These are phyloP conservation scores for Fonsecaea pedrosoi DNA, from an alignment of 2,329 filamentous ascomycete species.

Conservation along the genomic window DNA sequence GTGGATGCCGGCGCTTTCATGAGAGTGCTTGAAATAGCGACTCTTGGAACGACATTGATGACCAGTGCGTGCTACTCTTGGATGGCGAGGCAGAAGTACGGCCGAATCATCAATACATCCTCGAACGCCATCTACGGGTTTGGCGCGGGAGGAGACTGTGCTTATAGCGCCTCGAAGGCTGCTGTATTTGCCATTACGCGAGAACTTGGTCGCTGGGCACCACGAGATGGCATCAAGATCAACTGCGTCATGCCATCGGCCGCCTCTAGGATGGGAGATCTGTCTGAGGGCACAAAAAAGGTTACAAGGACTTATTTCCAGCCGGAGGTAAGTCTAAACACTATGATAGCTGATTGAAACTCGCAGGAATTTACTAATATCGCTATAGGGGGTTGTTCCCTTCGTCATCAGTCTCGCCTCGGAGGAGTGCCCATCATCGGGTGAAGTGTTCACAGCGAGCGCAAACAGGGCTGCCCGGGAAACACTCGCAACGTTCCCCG, in stretches of 20 bases:
- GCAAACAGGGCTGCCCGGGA: conserved; percentile 26
- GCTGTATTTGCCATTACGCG: conserved; percentile 88
- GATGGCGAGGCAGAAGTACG: conserved; percentile 30
- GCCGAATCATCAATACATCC: conserved; percentile 27
- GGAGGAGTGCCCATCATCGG: conserved; percentile 27
- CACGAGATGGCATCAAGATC: conserved; percentile 28
- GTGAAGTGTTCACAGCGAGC: conserved; percentile 26
- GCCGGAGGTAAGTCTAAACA: conserved; percentile 21
- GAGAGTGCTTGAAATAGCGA: conserved; percentile 27
- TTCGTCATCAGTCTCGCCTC: conserved; percentile 22
- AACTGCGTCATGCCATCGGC: conserved; percentile 28
- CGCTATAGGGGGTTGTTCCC: conserved; percentile 18
- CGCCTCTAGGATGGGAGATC: conserved; percentile 27
- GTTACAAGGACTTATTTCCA: conserved; percentile 25
- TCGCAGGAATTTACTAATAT: background rate
- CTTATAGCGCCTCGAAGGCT: conserved; percentile 92
- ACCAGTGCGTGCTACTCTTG: conserved; percentile 26
- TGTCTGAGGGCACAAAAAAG: conserved; percentile 27
- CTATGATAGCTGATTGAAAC: background rate
- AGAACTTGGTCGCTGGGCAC: conserved; percentile 64
- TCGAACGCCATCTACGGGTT: conserved; percentile 40
- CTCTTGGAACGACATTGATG: conserved; percentile 23
- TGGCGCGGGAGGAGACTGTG: conserved; percentile 46
- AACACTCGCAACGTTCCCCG: conserved; percentile 28
- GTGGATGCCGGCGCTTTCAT: conserved; percentile 23